Evolutionary conservation across 2,329 filamentous ascomycete species (phyloP).

Genomic region (Neocucurbitaria cava): DNA sequence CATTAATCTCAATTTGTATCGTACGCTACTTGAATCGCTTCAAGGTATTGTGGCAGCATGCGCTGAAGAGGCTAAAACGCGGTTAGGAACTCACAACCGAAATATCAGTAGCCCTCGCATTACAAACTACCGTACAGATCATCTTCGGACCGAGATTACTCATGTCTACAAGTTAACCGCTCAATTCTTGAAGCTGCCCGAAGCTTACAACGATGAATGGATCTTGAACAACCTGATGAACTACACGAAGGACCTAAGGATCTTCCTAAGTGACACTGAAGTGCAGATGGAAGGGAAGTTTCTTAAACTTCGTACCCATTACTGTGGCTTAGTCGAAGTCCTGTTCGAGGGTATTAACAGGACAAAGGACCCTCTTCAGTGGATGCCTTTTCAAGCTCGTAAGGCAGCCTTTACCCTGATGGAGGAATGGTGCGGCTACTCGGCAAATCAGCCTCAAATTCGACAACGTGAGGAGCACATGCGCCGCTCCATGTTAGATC

Average conservation of each 20-base stretch:
- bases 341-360: slow-evolving; percentile 90
- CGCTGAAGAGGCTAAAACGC: slow-evolving; percentile 84
- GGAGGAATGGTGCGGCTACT: slow-evolving; percentile 99
- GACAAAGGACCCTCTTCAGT: slow-evolving; percentile 82
- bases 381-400: slow-evolving; percentile 97
- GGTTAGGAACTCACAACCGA: slow-evolving; percentile 78
- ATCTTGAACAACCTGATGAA: slow-evolving; percentile 86
- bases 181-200: slow-evolving; percentile 80
- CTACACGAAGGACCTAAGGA: slow-evolving; percentile 89
- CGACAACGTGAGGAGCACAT: slow-evolving; percentile 84
- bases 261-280: slow-evolving; percentile 93
- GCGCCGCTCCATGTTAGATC: slow-evolving; percentile 82
- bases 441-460: slow-evolving; percentile 85
- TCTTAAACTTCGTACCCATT: slow-evolving; percentile 88
- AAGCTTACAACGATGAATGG: slow-evolving; percentile 87
- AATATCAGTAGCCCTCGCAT: slow-evolving; percentile 78
- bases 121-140: slow-evolving; percentile 82
- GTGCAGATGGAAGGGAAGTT: slow-evolving; percentile 96
- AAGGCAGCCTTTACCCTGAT: slow-evolving; percentile 96
- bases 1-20: slow-evolving; percentile 93
- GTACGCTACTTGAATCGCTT: slow-evolving; percentile 85
- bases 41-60: slow-evolving; percentile 86
- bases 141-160: slow-evolving; percentile 90
- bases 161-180: slow-evolving; percentile 95
- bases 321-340: slow-evolving; percentile 91